Evolutionary conservation across 345 rosid species (phyloP), one percentile per base, ranked within the genome.

Genomic region (Gynandropsis gynandra): DNA sequence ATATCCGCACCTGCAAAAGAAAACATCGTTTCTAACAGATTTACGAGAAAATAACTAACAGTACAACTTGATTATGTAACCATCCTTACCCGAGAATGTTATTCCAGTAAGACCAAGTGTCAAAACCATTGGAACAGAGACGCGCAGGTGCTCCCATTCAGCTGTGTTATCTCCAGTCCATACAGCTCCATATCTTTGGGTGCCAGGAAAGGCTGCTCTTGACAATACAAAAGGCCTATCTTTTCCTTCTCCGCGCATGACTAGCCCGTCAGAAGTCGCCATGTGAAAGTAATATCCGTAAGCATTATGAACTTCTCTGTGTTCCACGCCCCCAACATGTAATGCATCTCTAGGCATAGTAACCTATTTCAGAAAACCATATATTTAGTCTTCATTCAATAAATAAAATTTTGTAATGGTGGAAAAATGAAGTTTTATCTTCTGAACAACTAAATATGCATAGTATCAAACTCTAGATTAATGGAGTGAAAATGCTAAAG

Each of bases 121-220:
- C 80, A 93, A 73, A 47, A 85, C 11, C 99, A 93, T 93, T 37
- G 99, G 92, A 64, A 93, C 87, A 34, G 97, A 93, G 45, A 88
- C 94, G 75, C 93, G 80, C 54, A 93, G 89, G 3, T 93, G 95
- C 50, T 88, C 95, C 97, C 97, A 93, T 1, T 88, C 95, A 32
- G 99, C 97, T 9, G 82, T 66, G 71, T 93, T 93, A 73, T 93
- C 99, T 20, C 97, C 97, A 32, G 97, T 93, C 99, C 99, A 93
- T 58, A 88, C 67, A 44, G 94, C 84, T 74, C 99, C 99, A 31
- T 81, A 75, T 72, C 97, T 85, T 76, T 93, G 99, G 70, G 81
- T 93, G 33, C 99, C 99, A 33, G 97, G 80, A 76, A 85, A 93
- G 64, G 85, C 47, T 55, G 99, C 99, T 63, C 99, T 85, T 61